A percentile compares a stretch with the other conserved stretches of the same genome.
Conservation (phyloP, 1,284 basidiomycete genomes). For the Cystobasidium slooffiae region DNA sequence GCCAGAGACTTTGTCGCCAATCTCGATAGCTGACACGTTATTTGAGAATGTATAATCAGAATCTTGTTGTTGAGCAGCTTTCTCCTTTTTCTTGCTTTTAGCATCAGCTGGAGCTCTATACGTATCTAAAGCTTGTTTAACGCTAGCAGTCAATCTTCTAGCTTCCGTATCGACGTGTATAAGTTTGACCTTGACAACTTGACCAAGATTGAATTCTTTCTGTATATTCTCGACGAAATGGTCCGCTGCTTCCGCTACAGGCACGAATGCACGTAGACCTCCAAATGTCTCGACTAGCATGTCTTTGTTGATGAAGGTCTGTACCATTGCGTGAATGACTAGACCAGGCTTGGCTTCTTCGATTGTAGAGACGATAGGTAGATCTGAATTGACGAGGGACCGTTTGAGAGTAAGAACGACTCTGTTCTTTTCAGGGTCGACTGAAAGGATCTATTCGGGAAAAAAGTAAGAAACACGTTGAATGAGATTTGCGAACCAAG, state of each 20-base stretch:
- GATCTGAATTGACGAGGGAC: slow-evolving; percentile 68
- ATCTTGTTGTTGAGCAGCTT: no score
- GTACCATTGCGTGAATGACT: slow-evolving; percentile 81
- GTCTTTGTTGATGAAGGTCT: slow-evolving; percentile 76
- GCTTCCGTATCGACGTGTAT: slow-evolving; percentile 70
- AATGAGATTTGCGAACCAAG: not conserved
- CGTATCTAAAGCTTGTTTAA: slow-evolving; percentile 71
- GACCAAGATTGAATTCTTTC: slow-evolving; percentile 72
- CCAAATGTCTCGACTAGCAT: slow-evolving; percentile 89
- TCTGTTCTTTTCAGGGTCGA: slow-evolving; percentile 80
- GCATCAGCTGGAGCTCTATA: slow-evolving; percentile 54
- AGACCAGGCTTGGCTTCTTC: slow-evolving; percentile 74
- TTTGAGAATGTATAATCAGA: slow-evolving; percentile 34
- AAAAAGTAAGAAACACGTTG: slow-evolving; percentile 5
- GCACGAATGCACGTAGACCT: slow-evolving; percentile 81
- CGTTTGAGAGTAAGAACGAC: slow-evolving; percentile 91
- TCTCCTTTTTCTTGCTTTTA: slow-evolving; percentile 30
- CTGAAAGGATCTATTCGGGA: slow-evolving; percentile 71
- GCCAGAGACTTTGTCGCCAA: slow-evolving; percentile 75
- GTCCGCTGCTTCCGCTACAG: slow-evolving; percentile 74
- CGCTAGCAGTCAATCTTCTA: slow-evolving; percentile 77
- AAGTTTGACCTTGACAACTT: slow-evolving; percentile 84
- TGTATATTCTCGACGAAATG: slow-evolving; percentile 40
- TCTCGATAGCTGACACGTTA: slow-evolving; percentile 73
- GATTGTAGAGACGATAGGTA: slow-evolving; percentile 70